phyloP scores from a whole-genome alignment of 257 asterid species.

The Solanum chaucha region DNA sequence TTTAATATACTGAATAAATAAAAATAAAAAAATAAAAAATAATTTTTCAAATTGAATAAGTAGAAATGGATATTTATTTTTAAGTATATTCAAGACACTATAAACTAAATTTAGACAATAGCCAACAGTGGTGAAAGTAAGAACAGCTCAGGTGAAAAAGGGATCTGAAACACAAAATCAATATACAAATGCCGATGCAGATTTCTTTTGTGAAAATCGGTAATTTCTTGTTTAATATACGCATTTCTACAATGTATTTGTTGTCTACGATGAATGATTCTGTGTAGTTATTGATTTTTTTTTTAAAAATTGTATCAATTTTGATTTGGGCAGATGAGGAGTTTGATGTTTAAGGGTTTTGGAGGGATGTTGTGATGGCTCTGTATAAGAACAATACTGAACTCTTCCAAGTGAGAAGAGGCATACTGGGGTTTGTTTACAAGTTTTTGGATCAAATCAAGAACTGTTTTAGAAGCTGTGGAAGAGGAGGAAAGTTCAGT shows the following conservation, averaged over 20 bases:
- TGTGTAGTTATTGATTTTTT: not conserved
- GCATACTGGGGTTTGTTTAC: conserved; percentile 11
- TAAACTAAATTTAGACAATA: not conserved
- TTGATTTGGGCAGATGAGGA: conserved; percentile 33
- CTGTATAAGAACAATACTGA: conserved; percentile 24
- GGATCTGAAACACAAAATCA: not conserved
- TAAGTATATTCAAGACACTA: not conserved
- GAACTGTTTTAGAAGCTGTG: conserved; percentile 19
- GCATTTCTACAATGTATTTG: not conserved
- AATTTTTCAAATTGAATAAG: too few species aligned
- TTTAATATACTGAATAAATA: too few species aligned
- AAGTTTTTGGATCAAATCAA: conserved; percentile 14
- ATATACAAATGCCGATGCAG: not conserved
- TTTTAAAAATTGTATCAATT: not conserved
- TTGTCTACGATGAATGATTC: not conserved
- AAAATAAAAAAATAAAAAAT: too few species aligned
- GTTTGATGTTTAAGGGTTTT: conserved; percentile 14
- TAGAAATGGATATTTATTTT: not conserved
- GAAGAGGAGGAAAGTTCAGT: conserved; percentile 47
- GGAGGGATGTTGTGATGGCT: conserved; percentile 41
- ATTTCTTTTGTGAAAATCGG: not conserved
- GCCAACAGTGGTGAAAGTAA: not conserved
- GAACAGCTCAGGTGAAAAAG: not conserved
- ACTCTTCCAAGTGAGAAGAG: conserved; percentile 37
- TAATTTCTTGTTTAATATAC: not conserved